Evolutionary conservation across 2,329 filamentous ascomycete genomes (phyloP), one percentile per base, ranked within the genome.

Genomic region (Pleoardoris graminearum): DNA sequence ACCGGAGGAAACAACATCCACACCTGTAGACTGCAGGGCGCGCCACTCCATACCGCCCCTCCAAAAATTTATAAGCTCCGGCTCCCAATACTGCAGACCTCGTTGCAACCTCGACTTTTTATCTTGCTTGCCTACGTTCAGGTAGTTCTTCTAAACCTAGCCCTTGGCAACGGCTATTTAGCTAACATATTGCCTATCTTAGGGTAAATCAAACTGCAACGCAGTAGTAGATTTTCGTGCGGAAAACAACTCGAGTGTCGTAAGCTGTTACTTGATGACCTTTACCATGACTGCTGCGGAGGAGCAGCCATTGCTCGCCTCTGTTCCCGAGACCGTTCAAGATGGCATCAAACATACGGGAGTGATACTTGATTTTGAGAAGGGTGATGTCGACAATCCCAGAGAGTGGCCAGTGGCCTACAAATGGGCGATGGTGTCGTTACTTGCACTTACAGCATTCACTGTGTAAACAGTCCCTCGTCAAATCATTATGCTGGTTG

Each of bases 391-490:
- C 45, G 66, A 70, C 29, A 60, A 71, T 42, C 69, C 69, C 5
- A 53, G 58, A 33, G 61, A 72, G 36, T 73, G 70, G 70, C 57
- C 63, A 2, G 16, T 49, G 17, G 55, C 51, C 14, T 72, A 67
- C 37, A 71, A 69, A 48, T 71, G 67, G 66, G 56, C 53, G 19
- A 66, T 72, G 48, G 69, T 72, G 11, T 54, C 63, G 25, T 49
- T 73, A 32, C 61, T 73, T 29, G 68, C 70, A 16, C 61, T 59
- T 14, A 68, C 68, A 61, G 68, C 69, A 5, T 72, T 72, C 29
- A 70, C 67, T 16, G 69, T 72, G 70, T 72, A 66, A 43, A 58
- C 53, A 10, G 25, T 19, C 19, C 44, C 46, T 19, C 44, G 14
- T 17, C 7, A 27, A 12, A 22, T 22, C 32, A 17, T 23, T 16